Percentiles rank a stretch among this genome's conserved stretches.
phyloP scores from a whole-genome alignment of 805 yeast species.

The Clavispora fructus region DNA sequence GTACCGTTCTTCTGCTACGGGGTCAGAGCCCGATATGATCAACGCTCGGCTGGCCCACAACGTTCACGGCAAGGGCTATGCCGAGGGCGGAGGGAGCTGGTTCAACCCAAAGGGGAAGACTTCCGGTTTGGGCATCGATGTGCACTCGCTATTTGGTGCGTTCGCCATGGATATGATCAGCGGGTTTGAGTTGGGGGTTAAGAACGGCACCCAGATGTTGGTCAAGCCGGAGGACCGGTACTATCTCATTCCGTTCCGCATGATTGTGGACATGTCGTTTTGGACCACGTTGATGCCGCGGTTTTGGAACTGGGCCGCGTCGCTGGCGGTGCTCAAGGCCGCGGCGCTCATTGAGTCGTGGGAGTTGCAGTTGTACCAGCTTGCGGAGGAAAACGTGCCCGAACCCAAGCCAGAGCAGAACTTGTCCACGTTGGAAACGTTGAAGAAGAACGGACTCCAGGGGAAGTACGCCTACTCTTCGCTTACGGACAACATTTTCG shows the following conservation, averaged over 20 bases:
- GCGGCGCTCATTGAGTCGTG: conserved; percentile 40
- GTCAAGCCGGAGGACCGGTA: conserved; percentile 33
- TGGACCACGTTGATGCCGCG: conserved; percentile 59
- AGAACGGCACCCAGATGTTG: conserved; percentile 42
- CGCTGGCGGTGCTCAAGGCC: conserved; percentile 32
- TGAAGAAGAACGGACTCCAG: conserved; percentile 26
- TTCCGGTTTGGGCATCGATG: conserved; percentile 43
- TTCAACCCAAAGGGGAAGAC: conserved; percentile 16
- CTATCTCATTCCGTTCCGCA: conserved; percentile 38
- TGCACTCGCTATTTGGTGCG: conserved; percentile 56
- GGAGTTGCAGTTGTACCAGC: conserved; percentile 33
- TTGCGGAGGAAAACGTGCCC: conserved; percentile 31
- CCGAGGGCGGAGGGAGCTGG: conserved; percentile 23
- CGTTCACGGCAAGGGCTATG: conserved; percentile 31
- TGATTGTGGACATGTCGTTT: conserved; percentile 56
- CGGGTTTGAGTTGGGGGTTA: conserved; percentile 52
- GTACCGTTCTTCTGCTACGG: conserved; percentile 24
- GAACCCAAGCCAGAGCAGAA: conserved; percentile 13
- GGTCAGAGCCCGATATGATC: conserved; percentile 26
- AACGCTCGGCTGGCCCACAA: conserved; percentile 29
- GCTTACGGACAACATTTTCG: conserved; percentile 60
- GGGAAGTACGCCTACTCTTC: conserved; percentile 36
- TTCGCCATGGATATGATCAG: conserved; percentile 70
- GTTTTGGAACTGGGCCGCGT: conserved; percentile 47
- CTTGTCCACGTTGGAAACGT: conserved; percentile 29